Evolutionary conservation across 257 asterid species (phyloP).

Genomic region (Nyctanthes arbortristis): DNA sequence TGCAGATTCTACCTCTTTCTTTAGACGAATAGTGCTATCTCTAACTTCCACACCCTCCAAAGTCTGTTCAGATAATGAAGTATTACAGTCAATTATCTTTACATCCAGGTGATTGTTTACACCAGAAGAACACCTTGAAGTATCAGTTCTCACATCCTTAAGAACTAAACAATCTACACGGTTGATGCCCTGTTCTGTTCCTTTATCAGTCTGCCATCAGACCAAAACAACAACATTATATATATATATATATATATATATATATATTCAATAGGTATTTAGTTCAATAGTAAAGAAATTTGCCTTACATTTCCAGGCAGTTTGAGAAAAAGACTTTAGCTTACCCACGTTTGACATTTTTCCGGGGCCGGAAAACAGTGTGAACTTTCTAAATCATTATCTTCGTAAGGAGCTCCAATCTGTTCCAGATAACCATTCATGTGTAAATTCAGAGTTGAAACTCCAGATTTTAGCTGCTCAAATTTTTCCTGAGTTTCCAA

Average conservation of each 20-base stretch:
- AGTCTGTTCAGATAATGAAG: constrained; percentile 25
- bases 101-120: constrained; percentile 19
- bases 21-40: constrained; percentile 61
- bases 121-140: constrained; percentile 6
- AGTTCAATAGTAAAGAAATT: constrained; percentile 16
- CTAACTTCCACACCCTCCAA: constrained; percentile 40
- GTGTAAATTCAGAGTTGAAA: constrained; percentile 55
- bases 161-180: constrained; percentile 25
- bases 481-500: constrained; percentile 63
- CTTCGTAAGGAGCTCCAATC: constrained; percentile 32
- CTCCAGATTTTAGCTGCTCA: constrained; percentile 55
- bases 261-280: not conserved
- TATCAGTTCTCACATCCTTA: constrained; percentile 26
- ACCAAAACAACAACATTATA: constrained; percentile 28
- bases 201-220: constrained; percentile 70
- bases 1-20: constrained; percentile 73
- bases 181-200: constrained; percentile 34
- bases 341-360: constrained; percentile 56
- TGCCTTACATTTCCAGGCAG: constrained; percentile 7
- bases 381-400: constrained; percentile 22
- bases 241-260: too few relatives aligned
- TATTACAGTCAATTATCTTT: constrained; percentile 19
- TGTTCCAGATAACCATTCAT: constrained; percentile 44
- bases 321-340: constrained; percentile 23
- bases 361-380: constrained; percentile 23